Evolutionary conservation across 306 rosid genomes (phyloP), one percentile per base, ranked within the genome.

Genomic region (Glycine latifolia): DNA sequence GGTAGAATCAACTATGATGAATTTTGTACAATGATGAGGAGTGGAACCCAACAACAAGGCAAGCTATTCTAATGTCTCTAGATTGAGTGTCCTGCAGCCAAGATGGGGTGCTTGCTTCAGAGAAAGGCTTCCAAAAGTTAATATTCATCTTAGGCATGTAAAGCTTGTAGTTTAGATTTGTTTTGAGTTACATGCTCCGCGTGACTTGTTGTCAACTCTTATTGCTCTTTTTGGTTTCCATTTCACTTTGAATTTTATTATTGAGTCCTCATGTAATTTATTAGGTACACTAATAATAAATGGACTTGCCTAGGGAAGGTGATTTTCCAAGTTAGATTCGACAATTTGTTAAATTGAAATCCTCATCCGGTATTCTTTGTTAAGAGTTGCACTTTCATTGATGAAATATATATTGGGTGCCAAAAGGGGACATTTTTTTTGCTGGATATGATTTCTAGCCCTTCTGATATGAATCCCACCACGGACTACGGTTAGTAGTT

Each of bases 1-100:
- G 97, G 98, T 75, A 87, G 92, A 86, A 95, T 95, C 79, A 95
- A 91, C 87, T 92, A 95, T 17, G 91, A 89, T 31, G 98, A 95
- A 67, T 95, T 95, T 85, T 86, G 88, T 73, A 1, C 97, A 31
- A 95, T 92, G 98, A 95, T 95, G 97, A 92, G 90, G 75, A 95
- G 94, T 86, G 98, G 98, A 82, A 89, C 85, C 70, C 93, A 89
- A 53, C 97, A 81, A 84, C 84, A 67, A 73, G 94, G 75, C 52
- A 92, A 87, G 50, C 84, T 90, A 75, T 90, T 92, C 86, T 92
- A 88, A n/a, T 63, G 41, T 72, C 53, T 46, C 12, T 12, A 58
- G 67, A 26, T 71, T 82, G 71, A 75, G 59, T 17, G 17, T 12
- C 3, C 46, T 26, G 31, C 31, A 26, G 44, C 11, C 26, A 62